These are phyloP conservation scores for Rhododendron kiyosumense DNA, from an alignment of 148 eudicot genomes.

Conservation along the genomic window DNA sequence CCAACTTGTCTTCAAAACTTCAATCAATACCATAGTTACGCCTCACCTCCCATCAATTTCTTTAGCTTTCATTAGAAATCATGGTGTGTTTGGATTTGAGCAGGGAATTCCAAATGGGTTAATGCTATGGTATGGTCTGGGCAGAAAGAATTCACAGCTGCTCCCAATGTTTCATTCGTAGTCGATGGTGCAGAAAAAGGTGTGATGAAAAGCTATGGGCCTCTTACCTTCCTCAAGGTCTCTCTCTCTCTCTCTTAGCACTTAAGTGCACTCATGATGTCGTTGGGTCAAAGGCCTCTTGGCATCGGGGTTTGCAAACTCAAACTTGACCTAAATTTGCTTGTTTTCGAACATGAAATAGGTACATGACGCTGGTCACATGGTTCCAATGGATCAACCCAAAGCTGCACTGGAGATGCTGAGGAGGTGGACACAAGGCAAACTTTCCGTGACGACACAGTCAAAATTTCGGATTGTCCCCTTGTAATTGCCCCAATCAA, in stretches of 20 bases:
- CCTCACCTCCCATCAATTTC: background rate
- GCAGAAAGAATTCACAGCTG: conserved; percentile 43
- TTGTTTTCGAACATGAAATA: conserved; percentile 18
- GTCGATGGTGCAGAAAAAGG: conserved; percentile 68
- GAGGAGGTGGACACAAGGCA: conserved; percentile 62
- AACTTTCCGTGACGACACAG: conserved; percentile 23
- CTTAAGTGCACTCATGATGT: background rate
- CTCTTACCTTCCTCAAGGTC: conserved; percentile 74
- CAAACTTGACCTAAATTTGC: background rate
- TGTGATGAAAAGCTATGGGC: conserved; percentile 43
- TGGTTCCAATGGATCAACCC: conserved; percentile 95
- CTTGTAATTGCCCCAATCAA: conserved; percentile 9
- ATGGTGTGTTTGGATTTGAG: conserved; percentile 3
- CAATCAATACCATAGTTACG: background rate
- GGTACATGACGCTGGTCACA: conserved; percentile 74
- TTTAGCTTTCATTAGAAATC: background rate
- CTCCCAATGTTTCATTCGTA: conserved; percentile 40
- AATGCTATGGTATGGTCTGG: conserved; percentile 82
- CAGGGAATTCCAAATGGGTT: conserved; percentile 84
- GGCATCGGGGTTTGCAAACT: background rate
- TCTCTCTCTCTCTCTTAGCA: conserved; percentile 3
- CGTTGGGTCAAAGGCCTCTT: too few species aligned
- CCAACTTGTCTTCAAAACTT: too few species aligned
- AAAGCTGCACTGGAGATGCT: conserved; percentile 76
- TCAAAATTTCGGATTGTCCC: conserved; percentile 15